These are phyloP conservation scores for Albugo candida DNA, from an alignment of 352 stramenopile species.

Conservation along the genomic window DNA sequence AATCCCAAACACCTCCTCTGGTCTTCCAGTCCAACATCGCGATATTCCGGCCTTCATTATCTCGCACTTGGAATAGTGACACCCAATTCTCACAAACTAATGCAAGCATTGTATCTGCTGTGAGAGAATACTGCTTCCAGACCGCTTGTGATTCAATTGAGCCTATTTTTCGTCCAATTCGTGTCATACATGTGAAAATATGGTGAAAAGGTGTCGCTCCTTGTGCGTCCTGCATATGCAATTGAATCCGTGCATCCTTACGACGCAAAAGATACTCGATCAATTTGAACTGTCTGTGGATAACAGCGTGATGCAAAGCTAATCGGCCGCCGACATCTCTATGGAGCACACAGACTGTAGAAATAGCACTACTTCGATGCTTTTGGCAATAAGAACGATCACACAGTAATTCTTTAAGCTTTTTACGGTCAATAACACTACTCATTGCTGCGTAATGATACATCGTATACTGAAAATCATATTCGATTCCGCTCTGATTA, in stretches of 20 bases:
- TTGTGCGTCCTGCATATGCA: constrained; percentile 15
- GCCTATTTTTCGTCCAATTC: not conserved
- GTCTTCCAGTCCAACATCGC: constrained; percentile 15
- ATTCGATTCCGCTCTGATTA: no score
- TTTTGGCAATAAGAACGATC: no score
- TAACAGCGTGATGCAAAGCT: constrained; percentile 28
- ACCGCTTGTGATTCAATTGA: not conserved
- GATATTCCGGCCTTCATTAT: not conserved
- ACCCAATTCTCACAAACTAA: not conserved
- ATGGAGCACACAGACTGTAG: not conserved
- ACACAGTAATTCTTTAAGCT: no score
- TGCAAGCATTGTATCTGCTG: not conserved
- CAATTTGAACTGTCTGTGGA: constrained; percentile 17
- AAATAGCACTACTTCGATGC: no score
- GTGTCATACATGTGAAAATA: not conserved
- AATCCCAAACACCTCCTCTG: constrained; percentile 33
- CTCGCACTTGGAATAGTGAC: not conserved
- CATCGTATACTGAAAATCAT: no score
- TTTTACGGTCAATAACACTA: no score
- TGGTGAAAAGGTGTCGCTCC: constrained; percentile 12
- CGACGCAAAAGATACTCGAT: constrained; percentile 15
- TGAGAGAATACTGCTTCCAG: not conserved
- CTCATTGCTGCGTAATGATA: no score
- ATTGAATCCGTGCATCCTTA: constrained; percentile 19
- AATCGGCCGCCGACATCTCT: constrained; percentile 9